Conservation (phyloP, 2,329 filamentous ascomycete species). For the Neopestalotiopsis clavispora region DNA sequence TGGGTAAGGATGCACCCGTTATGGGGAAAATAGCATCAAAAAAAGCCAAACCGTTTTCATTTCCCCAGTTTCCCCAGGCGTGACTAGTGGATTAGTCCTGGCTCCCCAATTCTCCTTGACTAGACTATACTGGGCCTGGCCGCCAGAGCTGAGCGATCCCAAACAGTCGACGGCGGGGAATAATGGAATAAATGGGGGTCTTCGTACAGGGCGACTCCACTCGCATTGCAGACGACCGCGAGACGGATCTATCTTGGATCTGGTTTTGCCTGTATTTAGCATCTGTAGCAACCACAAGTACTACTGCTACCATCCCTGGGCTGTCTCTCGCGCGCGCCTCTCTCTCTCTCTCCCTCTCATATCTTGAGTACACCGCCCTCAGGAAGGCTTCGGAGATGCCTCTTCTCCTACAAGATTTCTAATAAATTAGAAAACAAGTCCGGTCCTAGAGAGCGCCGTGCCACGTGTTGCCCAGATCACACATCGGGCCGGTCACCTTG, state of each 20-base stretch:
- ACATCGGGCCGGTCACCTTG: not conserved
- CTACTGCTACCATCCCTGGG: too few relatives aligned
- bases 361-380: not conserved
- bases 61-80: not conserved
- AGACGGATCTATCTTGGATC: not conserved
- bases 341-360: too few relatives aligned
- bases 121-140: not conserved
- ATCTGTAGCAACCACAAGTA: not conserved
- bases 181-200: not conserved
- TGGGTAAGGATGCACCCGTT: not conserved
- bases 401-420: not conserved
- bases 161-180: not conserved
- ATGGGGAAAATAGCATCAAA: not conserved
- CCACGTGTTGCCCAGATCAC: not conserved
- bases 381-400: not conserved
- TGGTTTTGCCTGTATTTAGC: not conserved
- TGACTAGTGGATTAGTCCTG: not conserved
- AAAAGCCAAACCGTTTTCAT: not conserved
- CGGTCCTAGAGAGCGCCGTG: not conserved
- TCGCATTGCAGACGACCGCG: not conserved
- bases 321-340: too few relatives aligned
- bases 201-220: not conserved
- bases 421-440: not conserved
- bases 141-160: constrained; percentile 1
- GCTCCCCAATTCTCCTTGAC: not conserved